Base-by-base conservation (phyloP, 2,329 filamentous ascomycete species). In the Ophiostoma piceae region DNA sequence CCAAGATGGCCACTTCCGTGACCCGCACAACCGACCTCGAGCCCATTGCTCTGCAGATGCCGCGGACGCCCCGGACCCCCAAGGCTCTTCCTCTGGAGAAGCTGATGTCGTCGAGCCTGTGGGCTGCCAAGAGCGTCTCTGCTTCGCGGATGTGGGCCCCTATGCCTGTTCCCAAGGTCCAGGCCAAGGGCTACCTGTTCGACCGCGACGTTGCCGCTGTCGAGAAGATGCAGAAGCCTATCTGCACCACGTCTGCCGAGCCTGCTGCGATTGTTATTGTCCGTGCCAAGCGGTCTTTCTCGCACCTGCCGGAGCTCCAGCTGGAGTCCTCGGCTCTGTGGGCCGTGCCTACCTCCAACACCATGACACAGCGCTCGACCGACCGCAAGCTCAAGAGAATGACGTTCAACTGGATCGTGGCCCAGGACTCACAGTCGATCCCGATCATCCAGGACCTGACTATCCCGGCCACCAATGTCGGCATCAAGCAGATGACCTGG, bases 181-280 rank as follows among this genome's bases (percentile, higher is more conserved):
- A 2, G 9, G 69, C 66, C 71, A 68, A 70, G 64, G 65, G 39
- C 1, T 62, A 4, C 1, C 57, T 73, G 41, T 73, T 73, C 35
- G 72, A 73, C 60, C 68, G 68, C 19, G 70, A 71, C 4, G 69
- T 39, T 1, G 72, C 71, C 1, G 71, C 70, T 2, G 54, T 29
- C 9, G 43, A 68, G 51, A 71, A 71, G 67, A n/a, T 68, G 57
- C 54, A 16, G 22, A n/a, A 12, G n/a, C 67, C 71, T 19, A 43
- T 66, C 26, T 74, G 75, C 47, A 73, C 72, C 5, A 76, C 74
- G 2, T 32, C 68, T 14, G 68, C 51, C 41, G 72, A 73, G 47
- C 74, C 73, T 4, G 74, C 77, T 51, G 79, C 77, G n/a, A 71
- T 78, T 37, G 64, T 71, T 47, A 76, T 78, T 73, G 68, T 70